Base-by-base conservation (phyloP, 345 rosid species). In the Noccaea bulbosa region DNA sequence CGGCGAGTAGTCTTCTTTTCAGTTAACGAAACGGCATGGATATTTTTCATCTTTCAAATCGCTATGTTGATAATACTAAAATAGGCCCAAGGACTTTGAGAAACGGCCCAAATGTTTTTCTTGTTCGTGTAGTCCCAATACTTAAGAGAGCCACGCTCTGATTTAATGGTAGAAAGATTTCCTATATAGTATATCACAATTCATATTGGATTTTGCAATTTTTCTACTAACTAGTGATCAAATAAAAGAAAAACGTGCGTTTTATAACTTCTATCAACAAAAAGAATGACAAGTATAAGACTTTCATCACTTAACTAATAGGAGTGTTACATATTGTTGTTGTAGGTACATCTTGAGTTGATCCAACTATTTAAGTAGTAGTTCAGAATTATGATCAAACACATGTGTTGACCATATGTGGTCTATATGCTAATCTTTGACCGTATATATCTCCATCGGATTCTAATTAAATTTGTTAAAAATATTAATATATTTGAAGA, bases 401-500 rank as follows among this genome's bases (percentile, higher is more conserved):
- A 24, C 2, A 24, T 24, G 27, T 65, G 62, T 53, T 65, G 68
- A 61, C 54, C 54, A 30, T 30, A 52, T 53, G 38, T 65, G 30
- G 50, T 51, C 60, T 38, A 66, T 44, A 54, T 32, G 9, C 5
- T 20, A 24, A 34, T 10, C 27, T 16, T 40, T 22, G 44, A 50
- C 45, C 61, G 16, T 32, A 32, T 34, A 32, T 30, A 8, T 44
- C 11, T 30, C 57, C 59, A 66, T 41, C 49, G 71, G 72, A 58
- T 58, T 33, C 67, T 53, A 49, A 4, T 6, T 4, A 8, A 56
- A 27, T 8, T 17, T 33, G 38, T 39, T 30, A 12, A 40, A 47
- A 2, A 0, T 45, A 33, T 4, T 34, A 65, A 14, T 56, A 45
- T 34, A 54, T 14, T 9, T 37, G 12, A 16, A 49, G 52, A 38